Conservation (phyloP, 305 asterid genomes). For the Solanum hybrid region DNA sequence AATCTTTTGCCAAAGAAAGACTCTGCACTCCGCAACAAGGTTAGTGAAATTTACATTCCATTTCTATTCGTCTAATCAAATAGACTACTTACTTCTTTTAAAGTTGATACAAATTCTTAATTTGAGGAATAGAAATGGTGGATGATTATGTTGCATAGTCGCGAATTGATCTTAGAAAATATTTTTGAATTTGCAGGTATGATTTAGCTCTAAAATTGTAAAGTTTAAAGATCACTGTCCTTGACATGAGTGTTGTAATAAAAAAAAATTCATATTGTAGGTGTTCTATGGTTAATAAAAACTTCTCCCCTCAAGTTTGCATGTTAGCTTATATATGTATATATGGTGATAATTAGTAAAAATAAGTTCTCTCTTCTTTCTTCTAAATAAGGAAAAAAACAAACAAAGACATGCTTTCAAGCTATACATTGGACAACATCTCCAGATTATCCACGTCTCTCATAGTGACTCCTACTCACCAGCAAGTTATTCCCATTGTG, state of each 20-base stretch:
- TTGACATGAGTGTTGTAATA: not conserved
- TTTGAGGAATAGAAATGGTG: not conserved
- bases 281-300: not conserved
- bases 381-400: too few species aligned
- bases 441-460: too few species aligned
- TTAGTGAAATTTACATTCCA: too few species aligned
- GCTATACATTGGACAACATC: too few species aligned
- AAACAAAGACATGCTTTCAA: too few species aligned
- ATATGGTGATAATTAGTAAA: not conserved
- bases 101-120: not conserved
- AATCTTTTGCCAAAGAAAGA: too few species aligned
- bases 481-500: too few species aligned
- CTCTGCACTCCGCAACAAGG: too few species aligned
- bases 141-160: not conserved
- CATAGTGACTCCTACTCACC: too few species aligned
- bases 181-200: not conserved
- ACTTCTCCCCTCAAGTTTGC: not conserved
- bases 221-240: not conserved
- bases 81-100: not conserved
- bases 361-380: too few species aligned
- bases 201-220: not conserved
- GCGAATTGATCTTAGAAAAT: not conserved
- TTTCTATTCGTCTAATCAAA: not conserved
- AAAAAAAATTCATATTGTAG: not conserved
- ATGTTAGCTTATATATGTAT: not conserved